A percentile compares a stretch with the other conserved stretches of the same genome.
Conservation (phyloP, 208 protist genomes). For the Endotrypanum monterogeii region DNA sequence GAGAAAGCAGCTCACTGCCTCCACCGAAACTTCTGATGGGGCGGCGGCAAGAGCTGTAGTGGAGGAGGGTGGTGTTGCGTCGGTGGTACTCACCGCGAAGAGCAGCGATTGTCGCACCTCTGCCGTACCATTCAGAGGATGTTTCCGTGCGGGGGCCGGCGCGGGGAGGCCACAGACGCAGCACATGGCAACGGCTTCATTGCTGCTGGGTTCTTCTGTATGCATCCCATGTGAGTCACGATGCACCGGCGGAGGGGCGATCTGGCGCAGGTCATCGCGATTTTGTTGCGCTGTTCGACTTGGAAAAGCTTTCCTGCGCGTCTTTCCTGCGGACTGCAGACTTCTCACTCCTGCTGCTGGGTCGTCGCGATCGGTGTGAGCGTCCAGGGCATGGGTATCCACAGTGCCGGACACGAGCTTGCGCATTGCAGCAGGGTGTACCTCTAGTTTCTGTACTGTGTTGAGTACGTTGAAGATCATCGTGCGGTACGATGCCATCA, state of each 20-base stretch:
- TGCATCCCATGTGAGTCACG: neutral
- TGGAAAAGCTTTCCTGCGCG: constrained; percentile 12
- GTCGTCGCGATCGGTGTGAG: neutral
- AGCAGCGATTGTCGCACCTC: neutral
- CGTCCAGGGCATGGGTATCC: neutral
- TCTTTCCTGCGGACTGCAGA: neutral
- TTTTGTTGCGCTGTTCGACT: constrained; percentile 38
- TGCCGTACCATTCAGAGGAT: too few species aligned
- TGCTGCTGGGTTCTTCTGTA: neutral
- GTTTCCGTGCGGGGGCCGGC: neutral
- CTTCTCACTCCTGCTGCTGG: neutral
- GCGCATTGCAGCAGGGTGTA: constrained; percentile 25
- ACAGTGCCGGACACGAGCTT: constrained; percentile 14
- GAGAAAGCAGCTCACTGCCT: constrained; percentile 6
- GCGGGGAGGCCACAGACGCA: constrained; percentile 33
- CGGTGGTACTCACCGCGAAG: neutral
- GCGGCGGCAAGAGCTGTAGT: neutral
- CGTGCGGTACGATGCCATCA: constrained; percentile 52
- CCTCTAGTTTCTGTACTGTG: constrained; percentile 54
- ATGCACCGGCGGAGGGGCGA: constrained; percentile 8
- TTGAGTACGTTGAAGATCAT: constrained; percentile 87
- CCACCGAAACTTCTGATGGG: neutral
- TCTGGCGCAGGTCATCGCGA: constrained; percentile 16
- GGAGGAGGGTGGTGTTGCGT: neutral
- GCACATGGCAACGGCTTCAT: constrained; percentile 14